phyloP scores from a whole-genome alignment of 805 yeast species.

The Schwanniomyces polymorphus region DNA sequence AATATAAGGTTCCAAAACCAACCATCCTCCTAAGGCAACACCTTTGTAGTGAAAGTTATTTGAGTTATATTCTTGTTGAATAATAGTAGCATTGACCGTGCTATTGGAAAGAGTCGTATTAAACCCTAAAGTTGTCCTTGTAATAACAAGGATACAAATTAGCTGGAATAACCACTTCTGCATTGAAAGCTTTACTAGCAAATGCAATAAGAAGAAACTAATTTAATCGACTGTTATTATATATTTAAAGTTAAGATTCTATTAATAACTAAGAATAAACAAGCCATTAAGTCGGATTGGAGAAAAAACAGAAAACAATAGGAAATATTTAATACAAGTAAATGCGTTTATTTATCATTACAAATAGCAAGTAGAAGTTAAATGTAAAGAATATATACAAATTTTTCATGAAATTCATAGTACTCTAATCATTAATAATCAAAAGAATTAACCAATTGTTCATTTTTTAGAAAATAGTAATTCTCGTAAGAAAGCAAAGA shows the following conservation, averaged over 20 bases:
- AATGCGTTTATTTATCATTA: background rate
- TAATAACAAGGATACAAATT: background rate
- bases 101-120: background rate
- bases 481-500: background rate
- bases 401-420: background rate
- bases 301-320: background rate
- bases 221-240: background rate
- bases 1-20: slow-evolving; percentile 68
- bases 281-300: background rate
- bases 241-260: background rate
- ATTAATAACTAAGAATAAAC: no score
- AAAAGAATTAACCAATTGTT: background rate
- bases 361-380: background rate
- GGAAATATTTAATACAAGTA: background rate
- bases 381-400: background rate
- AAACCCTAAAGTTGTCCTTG: background rate
- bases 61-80: slow-evolving; percentile 11
- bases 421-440: background rate
- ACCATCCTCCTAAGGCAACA: slow-evolving; percentile 58
- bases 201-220: background rate
- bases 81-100: background rate
- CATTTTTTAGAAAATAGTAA: background rate
- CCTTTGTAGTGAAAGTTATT: slow-evolving; percentile 21
- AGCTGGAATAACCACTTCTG: background rate
- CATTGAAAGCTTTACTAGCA: background rate